Conservation (phyloP, 2,329 filamentous ascomycete genomes). For the Orbilia brochopaga region DNA sequence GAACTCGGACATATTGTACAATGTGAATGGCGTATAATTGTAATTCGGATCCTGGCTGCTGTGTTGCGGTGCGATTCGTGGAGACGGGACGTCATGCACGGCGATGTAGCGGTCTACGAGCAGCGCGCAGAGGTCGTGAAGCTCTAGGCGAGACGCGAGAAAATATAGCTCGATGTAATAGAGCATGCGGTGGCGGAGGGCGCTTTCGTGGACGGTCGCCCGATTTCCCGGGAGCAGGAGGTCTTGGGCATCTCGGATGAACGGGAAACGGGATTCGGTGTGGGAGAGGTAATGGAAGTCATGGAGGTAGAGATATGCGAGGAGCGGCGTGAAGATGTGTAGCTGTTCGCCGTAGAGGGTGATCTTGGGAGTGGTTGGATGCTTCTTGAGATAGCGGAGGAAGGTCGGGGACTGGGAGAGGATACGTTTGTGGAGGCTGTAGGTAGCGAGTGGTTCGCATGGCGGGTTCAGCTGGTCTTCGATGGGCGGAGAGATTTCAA, state of each 20-base stretch:
- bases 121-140: slow-evolving; percentile 8
- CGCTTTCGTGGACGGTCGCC: slow-evolving; percentile 10
- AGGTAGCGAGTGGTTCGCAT: background rate
- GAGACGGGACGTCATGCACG: slow-evolving; percentile 19
- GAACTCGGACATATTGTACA: slow-evolving; percentile 27
- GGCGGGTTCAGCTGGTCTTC: background rate
- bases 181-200: slow-evolving; percentile 12
- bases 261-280: background rate
- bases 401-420: slow-evolving; percentile 8
- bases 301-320: slow-evolving; percentile 29
- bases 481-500: background rate
- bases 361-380: background rate
- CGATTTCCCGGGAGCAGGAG: background rate
- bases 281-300: slow-evolving; percentile 21
- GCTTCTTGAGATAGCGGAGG: background rate
- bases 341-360: slow-evolving; percentile 8
- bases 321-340: slow-evolving; percentile 6
- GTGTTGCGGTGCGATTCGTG: background rate
- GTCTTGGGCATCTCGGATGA: background rate
- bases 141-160: slow-evolving; percentile 6
- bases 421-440: slow-evolving; percentile 23
- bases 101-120: slow-evolving; percentile 23
- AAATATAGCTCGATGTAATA: slow-evolving; percentile 22
- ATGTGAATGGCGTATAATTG: slow-evolving; percentile 18
- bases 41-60: slow-evolving; percentile 13